phyloP scores from a whole-genome alignment of 2,329 filamentous ascomycete genomes.

The Ophiostoma sp. region DNA sequence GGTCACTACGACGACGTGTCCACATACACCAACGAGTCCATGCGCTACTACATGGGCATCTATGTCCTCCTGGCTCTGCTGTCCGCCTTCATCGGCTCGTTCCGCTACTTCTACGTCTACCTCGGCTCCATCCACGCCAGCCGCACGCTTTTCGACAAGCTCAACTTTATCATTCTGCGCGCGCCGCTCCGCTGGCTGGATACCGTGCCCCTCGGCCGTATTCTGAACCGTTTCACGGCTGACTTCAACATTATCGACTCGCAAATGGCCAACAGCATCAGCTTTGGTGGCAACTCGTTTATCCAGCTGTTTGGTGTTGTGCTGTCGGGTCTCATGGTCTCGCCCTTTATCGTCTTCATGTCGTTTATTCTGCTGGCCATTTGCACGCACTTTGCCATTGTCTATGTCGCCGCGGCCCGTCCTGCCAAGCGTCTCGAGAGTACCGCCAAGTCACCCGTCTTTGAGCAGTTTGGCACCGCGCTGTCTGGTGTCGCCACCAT shows the following conservation, averaged over 20 bases:
- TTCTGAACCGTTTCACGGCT: slow-evolving; percentile 71
- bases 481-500: slow-evolving; percentile 70
- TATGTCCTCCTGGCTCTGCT: slow-evolving; percentile 58
- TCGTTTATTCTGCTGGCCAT: slow-evolving; percentile 53
- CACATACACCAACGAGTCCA: slow-evolving; percentile 32
- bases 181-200: slow-evolving; percentile 76
- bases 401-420: slow-evolving; percentile 65
- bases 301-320: slow-evolving; percentile 62
- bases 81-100: slow-evolving; percentile 54
- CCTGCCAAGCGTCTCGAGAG: slow-evolving; percentile 74
- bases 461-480: slow-evolving; percentile 71
- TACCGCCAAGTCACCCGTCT: slow-evolving; percentile 70
- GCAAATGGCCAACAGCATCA: slow-evolving; percentile 58
- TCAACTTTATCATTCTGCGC: slow-evolving; percentile 62
- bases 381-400: slow-evolving; percentile 53
- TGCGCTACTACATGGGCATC: slow-evolving; percentile 61
- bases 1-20: neutral
- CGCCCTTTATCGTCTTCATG: slow-evolving; percentile 59
- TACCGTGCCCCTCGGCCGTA: slow-evolving; percentile 69
- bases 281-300: slow-evolving; percentile 54
- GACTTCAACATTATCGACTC: slow-evolving; percentile 73
- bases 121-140: slow-evolving; percentile 63
- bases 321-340: slow-evolving; percentile 62
- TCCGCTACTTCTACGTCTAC: slow-evolving; percentile 60
- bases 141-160: slow-evolving; percentile 59